Evolutionary conservation across 2,329 filamentous ascomycete species (phyloP).

Genomic region (Claviceps pazoutovae): DNA sequence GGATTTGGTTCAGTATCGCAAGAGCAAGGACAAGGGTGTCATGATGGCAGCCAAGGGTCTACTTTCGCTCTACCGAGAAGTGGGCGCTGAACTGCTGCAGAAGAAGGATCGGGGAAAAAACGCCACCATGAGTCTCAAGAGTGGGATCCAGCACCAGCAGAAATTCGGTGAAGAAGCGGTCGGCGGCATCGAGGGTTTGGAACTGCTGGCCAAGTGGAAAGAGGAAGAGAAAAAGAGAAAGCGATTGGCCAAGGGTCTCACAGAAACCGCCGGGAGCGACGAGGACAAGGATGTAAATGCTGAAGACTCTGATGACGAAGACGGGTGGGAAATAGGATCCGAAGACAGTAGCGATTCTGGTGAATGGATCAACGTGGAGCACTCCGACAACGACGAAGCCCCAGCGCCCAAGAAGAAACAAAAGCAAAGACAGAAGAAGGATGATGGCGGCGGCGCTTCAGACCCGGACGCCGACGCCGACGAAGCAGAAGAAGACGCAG

Average conservation of each 20-base stretch:
- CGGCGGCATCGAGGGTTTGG: constrained; percentile 81
- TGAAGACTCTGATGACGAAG: constrained; percentile 37
- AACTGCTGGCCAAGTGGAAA: constrained; percentile 86
- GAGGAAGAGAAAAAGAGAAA: constrained; percentile 71
- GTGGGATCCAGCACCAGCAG: constrained; percentile 60
- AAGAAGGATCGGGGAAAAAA: constrained; percentile 87
- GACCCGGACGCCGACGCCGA: constrained; percentile 6
- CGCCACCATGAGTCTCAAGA: constrained; percentile 67
- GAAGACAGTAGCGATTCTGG: constrained; percentile 51
- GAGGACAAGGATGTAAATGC: constrained; percentile 48
- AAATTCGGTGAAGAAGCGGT: constrained; percentile 70
- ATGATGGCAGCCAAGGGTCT: constrained; percentile 96
- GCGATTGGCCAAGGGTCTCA: constrained; percentile 52
- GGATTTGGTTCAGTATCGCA: constrained; percentile 88
- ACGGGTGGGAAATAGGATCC: constrained; percentile 48
- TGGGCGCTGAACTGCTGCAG: constrained; percentile 75
- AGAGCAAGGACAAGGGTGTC: constrained; percentile 97
- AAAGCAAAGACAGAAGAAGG: constrained; percentile 14
- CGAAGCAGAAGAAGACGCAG: constrained; percentile 7
- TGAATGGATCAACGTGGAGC: constrained; percentile 87
- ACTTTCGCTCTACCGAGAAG: constrained; percentile 79
- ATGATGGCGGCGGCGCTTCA: constrained; percentile 11
- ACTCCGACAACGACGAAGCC: constrained; percentile 59
- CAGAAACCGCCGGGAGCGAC: constrained; percentile 46
- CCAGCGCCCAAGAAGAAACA: constrained; percentile 38